Base-by-base conservation (phyloP, 2,329 filamentous ascomycete species). In the Camptophora hylomeconis region DNA sequence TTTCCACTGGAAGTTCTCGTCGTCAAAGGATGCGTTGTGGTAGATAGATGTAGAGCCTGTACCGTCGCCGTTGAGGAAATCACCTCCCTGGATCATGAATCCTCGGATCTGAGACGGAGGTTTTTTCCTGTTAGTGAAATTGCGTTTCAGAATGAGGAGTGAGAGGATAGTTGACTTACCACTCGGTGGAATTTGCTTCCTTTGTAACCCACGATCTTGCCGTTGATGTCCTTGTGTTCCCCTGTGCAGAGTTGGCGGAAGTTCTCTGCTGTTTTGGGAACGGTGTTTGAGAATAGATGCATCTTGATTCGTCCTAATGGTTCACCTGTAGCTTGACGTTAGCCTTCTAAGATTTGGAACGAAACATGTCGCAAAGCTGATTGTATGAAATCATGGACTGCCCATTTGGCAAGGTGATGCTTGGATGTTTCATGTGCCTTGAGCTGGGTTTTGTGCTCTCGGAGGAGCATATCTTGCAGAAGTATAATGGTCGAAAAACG, bases 21-120 rank as follows among this genome's bases (percentile, higher is more conserved):
- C 89, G 4, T 75, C 72, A 49, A 95, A 95, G 24, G 73, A 69
- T 45, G 79, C 75, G 28, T 72, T 76, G 33, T 84, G 83, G 61
- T 92, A 95, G 53, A 95, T 93, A 44, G 72, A 80, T 7, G 76
- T 78, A 25, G 77, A 84, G 6, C 89, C 89, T 1, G 82, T 92
- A 28, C 89, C 89, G 54, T 95, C 81, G 29, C 84, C 82, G 47
- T 93, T 84, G 38, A 93, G 63, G 54, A 95, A 95, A 56, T 98
- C 89, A 30, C 89, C 89, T 24, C 87, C 87, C 56, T 98, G 89
- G 48, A 89, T 80, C 87, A 95, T 95, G 61, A 95, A 94, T 47
- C 81, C 80, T 58, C 80, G 81, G 53, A 94, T 93, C 82, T 92
- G 41, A n/a, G n/a, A n/a, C n/a, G n/a, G n/a, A n/a, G 18, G 20